Evolutionary conservation across 2,329 filamentous ascomycete genomes (phyloP).

Genomic region (Penicillium freii): DNA sequence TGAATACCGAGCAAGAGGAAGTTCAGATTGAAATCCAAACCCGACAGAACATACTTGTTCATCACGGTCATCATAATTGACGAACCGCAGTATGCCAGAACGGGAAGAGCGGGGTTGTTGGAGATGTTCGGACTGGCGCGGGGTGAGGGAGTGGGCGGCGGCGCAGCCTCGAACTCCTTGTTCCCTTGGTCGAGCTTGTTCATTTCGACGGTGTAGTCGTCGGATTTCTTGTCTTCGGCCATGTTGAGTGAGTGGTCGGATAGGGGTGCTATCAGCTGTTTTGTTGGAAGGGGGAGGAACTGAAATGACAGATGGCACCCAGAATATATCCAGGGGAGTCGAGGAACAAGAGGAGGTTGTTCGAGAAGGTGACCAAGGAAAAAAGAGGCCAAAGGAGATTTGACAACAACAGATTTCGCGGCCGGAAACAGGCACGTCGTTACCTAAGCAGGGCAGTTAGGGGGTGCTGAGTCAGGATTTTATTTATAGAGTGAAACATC

Average conservation of each 20-base stretch:
- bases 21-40: conserved; percentile 88
- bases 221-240: conserved; percentile 85
- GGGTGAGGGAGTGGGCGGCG: conserved; percentile 38
- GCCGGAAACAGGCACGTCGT: conserved; percentile 6
- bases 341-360: background rate
- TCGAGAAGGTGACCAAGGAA: conserved; percentile 3
- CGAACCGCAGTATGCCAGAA: conserved; percentile 86
- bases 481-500: background rate
- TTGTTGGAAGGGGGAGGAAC: conserved; percentile 1
- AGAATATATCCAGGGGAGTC: background rate
- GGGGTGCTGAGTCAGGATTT: conserved; percentile 14
- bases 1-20: conserved; percentile 92
- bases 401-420: conserved; percentile 14
- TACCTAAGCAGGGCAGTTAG: conserved; percentile 5
- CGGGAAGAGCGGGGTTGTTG: conserved; percentile 75
- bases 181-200: conserved; percentile 56
- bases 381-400: conserved; percentile 2
- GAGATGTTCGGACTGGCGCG: conserved; percentile 50
- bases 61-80: conserved; percentile 99
- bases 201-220: conserved; percentile 71
- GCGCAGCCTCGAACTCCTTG: conserved; percentile 47
- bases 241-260: conserved; percentile 50
- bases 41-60: conserved; percentile 97
- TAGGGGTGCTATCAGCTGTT: conserved; percentile 1
- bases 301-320: conserved; percentile 5